Percentiles rank a stretch among this genome's conserved stretches.
Conservation (phyloP, 2,329 filamentous ascomycete species). For the Sporothrix euskadiensis region DNA sequence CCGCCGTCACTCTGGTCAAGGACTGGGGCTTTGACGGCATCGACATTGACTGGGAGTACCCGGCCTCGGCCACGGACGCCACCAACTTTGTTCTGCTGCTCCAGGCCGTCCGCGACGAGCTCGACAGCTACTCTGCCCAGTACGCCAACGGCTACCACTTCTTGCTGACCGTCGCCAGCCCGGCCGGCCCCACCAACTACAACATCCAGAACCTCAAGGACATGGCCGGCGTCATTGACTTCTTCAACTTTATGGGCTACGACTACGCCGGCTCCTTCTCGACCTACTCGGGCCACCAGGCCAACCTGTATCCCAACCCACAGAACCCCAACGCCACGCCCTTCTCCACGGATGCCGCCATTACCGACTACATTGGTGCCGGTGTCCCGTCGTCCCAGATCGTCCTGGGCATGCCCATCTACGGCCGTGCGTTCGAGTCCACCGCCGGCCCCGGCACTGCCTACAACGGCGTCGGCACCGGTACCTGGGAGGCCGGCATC, state of each 20-base stretch:
- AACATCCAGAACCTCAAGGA: conserved; percentile 48
- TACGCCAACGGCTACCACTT: conserved; percentile 53
- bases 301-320: conserved; percentile 65
- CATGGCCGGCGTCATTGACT: conserved; percentile 53
- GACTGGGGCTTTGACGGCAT: conserved; percentile 61
- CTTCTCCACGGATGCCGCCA: conserved; percentile 66
- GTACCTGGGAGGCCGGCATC: conserved; percentile 71
- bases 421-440: conserved; percentile 68
- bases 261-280: conserved; percentile 72
- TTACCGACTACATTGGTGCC: conserved; percentile 63
- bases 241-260: conserved; percentile 68
- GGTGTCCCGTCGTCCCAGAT: conserved; percentile 67
- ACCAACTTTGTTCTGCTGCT: conserved; percentile 50
- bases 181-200: conserved; percentile 53
- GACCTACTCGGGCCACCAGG: conserved; percentile 62
- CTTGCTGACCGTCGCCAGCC: conserved; percentile 54
- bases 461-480: conserved; percentile 65
- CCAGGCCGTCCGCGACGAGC: conserved; percentile 47
- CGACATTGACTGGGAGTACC: conserved; percentile 47
- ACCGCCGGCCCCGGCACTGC: conserved; percentile 65
- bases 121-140: conserved; percentile 51
- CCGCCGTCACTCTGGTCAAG: conserved; percentile 67
- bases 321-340: conserved; percentile 62
- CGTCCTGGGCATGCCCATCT: conserved; percentile 76
- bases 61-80: conserved; percentile 43